Evolutionary conservation across 768 basidiomycete species (phyloP), one percentile per base, ranked within the genome.

Genomic region (Phaeolepiota aurea): DNA sequence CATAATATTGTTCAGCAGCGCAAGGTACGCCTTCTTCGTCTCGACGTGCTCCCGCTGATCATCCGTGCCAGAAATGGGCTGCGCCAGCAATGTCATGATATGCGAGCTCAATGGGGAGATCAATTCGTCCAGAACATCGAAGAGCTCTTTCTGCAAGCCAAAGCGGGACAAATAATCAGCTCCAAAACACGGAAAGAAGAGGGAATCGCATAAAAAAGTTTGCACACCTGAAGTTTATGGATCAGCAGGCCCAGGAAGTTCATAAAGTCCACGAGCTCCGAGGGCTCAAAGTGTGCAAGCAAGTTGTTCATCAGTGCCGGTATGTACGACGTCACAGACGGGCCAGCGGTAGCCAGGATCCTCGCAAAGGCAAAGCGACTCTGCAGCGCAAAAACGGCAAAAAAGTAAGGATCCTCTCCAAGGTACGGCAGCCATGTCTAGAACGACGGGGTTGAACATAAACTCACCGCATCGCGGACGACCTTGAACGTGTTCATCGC

Each of bases 261-360:
- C 73, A 98, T 83, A 53, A 98, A 94, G 55, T 99, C 96, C 20
- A 86, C 82, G 43, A 99, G 66, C 59, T 99, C 96, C 4, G 83
- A 76, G 1, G 91, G 84, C 48, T 96, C 90, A 53, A 93, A 92
- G 50, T 94, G 87, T 2, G 81, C 75, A 38, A 98, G 76, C n/a
- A 98, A 76, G 56, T 87, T 84, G 33, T 76, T 71, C 79, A 97
- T 97, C 34, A 99, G 71, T 16, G 82, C 70, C 2, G 93, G 90
- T 32, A 98, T 91, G 47, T 82, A 81, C 48, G 84, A 80, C 0
- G 91, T 87, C 38, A 94, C 82, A 25, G 77, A 80, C 4, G 85
- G 79, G 10, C 93, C 93, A 15, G 91, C 83, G 1, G 88, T 87
- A 12, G 84, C 88, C 46, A 98, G 72, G 44, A 98, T 86, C 31